Evolutionary conservation across 2,329 filamentous ascomycete genomes (phyloP), one percentile per base, ranked within the genome.

Genomic region (Neocatenulostroma microsporum): DNA sequence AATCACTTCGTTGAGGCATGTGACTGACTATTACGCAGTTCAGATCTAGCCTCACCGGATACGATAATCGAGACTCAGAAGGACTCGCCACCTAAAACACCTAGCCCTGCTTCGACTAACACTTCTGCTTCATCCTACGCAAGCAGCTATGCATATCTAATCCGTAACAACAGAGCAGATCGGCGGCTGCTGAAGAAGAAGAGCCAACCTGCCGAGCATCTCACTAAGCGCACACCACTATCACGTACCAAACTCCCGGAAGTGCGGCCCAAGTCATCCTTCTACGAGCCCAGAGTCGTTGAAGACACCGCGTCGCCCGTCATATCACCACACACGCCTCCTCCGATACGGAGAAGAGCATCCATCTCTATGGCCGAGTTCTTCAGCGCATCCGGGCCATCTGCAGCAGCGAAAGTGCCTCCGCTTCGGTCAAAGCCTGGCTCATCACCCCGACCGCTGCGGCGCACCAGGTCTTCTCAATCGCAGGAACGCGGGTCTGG

Each of bases 111-210:
- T 10, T 31, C 38, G 12, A 47, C 45, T 7, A 37, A 41, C n/a
- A n/a, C n/a, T n/a, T n/a, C n/a, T n/a, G n/a, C n/a, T n/a, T n/a
- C n/a, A n/a, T 48, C 45, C 10, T 17, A 36, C 15, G 50, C 50
- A 12, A 56, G 51, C 40, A 57, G 53, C 26, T 54, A 50, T 29
- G 50, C 50, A 6, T 50, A 47, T 25, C 23, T 46, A 6, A 23
- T 56, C 3, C 45, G 47, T 7, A 38, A 44, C 26, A 47, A 35
- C 15, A 37, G 47, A 31, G 38, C 45, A 11, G 54, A 57, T 29
- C 25, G 40, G 21, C 32, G 53, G 30, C 37, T 57, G 13, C 29
- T 55, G 14, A 47, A 49, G n/a, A 55, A 51, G 38, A 48, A 45
- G 25, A 54, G 44, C 36, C 50, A 47, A 31, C 54, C 54, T 6